Percentiles rank a stretch among this genome's conserved stretches.
phyloP scores from a whole-genome alignment of 1,139 yeast genomes.

The Candida sp. region DNA sequence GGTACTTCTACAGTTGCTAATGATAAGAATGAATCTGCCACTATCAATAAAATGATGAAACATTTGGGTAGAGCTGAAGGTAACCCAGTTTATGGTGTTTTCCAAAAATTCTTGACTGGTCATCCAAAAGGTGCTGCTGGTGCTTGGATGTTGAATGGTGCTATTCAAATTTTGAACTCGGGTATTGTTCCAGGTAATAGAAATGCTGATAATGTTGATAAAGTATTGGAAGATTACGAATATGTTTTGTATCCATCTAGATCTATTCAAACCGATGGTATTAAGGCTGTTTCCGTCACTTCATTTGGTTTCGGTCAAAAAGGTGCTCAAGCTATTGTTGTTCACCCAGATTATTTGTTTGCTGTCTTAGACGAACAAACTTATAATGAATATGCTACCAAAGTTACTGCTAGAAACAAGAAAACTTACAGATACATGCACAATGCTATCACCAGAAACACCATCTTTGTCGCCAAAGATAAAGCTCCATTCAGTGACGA shows the following conservation, averaged over 20 bases:
- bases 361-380: slow-evolving; percentile 72
- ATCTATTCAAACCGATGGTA: slow-evolving; percentile 91
- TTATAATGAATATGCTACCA: slow-evolving; percentile 65
- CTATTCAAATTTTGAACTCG: slow-evolving; percentile 83
- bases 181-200: slow-evolving; percentile 99
- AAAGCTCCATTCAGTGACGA: slow-evolving; percentile 90
- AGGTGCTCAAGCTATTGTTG: slow-evolving; percentile 93
- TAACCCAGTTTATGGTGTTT: slow-evolving; percentile 95
- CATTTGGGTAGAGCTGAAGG: slow-evolving; percentile 98
- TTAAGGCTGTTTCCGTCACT: slow-evolving; percentile 95
- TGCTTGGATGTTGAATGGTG: slow-evolving; percentile 99
- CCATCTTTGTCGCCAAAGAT: slow-evolving; percentile 91
- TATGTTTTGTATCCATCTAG: slow-evolving; percentile 93
- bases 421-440: slow-evolving; percentile 95
- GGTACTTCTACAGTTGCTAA: slow-evolving; percentile 99
- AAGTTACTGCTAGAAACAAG: slow-evolving; percentile 81
- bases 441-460: slow-evolving; percentile 87
- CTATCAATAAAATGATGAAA: slow-evolving; percentile 86
- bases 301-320: slow-evolving; percentile 99
- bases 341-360: slow-evolving; percentile 91
- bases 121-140: slow-evolving; percentile 99
- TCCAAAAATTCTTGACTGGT: slow-evolving; percentile 98
- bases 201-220: slow-evolving; percentile 96
- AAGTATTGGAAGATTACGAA: slow-evolving; percentile 75
- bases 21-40: slow-evolving; percentile 95